A percentile compares a stretch with the other conserved stretches of the same genome.
These are phyloP conservation scores for Salix udensis DNA, from an alignment of 345 rosid genomes.

Conservation along the genomic window DNA sequence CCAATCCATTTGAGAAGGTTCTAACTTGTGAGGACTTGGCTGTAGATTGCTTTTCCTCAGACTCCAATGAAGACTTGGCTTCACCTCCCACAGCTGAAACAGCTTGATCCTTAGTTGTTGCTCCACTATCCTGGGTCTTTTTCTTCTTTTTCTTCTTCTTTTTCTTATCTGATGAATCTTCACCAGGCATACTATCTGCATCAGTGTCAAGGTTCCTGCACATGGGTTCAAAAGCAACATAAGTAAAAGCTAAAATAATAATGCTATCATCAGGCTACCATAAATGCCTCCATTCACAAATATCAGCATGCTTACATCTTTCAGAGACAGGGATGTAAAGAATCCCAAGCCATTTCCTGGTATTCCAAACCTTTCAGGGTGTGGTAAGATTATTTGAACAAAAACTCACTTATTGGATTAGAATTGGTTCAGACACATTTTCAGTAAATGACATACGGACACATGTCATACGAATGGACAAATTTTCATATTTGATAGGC, in stretches of 20 bases:
- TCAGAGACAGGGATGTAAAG: not conserved
- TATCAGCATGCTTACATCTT: not conserved
- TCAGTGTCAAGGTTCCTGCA: slow-evolving; percentile 32
- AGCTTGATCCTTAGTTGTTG: slow-evolving; percentile 19
- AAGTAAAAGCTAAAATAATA: not conserved
- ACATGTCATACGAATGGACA: not conserved
- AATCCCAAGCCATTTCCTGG: not conserved
- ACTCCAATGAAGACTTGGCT: slow-evolving; percentile 23
- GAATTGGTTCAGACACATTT: not conserved
- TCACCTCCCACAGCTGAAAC: slow-evolving; percentile 31
- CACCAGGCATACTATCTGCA: slow-evolving; percentile 29
- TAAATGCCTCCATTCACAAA: not conserved
- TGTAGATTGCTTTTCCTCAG: slow-evolving; percentile 32
- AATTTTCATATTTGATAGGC: not conserved
- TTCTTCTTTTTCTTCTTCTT: slow-evolving; percentile 66
- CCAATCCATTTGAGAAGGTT: slow-evolving; percentile 77
- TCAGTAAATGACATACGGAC: not conserved
- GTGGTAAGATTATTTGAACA: not conserved
- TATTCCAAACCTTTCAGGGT: not conserved
- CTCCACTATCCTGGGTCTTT: slow-evolving; percentile 44
- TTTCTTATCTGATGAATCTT: slow-evolving; percentile 47
- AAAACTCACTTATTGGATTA: not conserved
- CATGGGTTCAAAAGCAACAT: slow-evolving; percentile 11
- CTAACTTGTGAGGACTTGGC: slow-evolving; percentile 59
- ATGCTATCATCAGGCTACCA: slow-evolving; percentile 1